phyloP scores from a whole-genome alignment of 768 basidiomycete genomes.

The Rhizopogon vesiculosus region DNA sequence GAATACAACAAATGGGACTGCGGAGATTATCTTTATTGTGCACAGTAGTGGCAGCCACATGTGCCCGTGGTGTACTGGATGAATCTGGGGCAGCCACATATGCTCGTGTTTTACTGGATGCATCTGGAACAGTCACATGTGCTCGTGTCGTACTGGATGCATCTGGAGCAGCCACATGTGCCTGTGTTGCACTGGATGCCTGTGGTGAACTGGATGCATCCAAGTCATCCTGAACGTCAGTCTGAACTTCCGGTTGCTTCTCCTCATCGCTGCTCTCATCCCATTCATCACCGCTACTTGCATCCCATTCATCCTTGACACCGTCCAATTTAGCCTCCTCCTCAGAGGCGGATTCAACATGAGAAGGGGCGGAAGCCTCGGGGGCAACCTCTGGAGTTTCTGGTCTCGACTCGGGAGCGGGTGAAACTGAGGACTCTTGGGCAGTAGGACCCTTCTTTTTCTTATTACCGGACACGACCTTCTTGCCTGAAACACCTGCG shows the following conservation, averaged over 20 bases:
- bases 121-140: too few relatives aligned
- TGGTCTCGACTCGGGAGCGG: slow-evolving; percentile 51
- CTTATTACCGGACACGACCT: slow-evolving; percentile 76
- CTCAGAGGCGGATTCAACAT: slow-evolving; percentile 35
- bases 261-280: slow-evolving; percentile 28
- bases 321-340: slow-evolving; percentile 17
- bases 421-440: slow-evolving; percentile 42
- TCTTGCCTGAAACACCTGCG: slow-evolving; percentile 49
- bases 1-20: slow-evolving; percentile 96
- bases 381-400: slow-evolving; percentile 30
- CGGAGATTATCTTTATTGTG: slow-evolving; percentile 87
- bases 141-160: neutral
- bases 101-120: neutral
- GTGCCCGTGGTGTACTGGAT: slow-evolving; percentile 61
- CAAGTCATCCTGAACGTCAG: neutral
- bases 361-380: slow-evolving; percentile 19
- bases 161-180: neutral
- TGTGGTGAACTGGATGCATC: too few relatives aligned
- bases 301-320: slow-evolving; percentile 55
- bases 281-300: slow-evolving; percentile 43
- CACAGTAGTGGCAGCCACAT: slow-evolving; percentile 81
- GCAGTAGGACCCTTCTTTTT: slow-evolving; percentile 66
- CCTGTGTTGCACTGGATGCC: neutral
- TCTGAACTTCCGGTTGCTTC: neutral
- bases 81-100: neutral